These are phyloP conservation scores for Fusarium sp. DNA, from an alignment of 2,329 filamentous ascomycete genomes.

Conservation along the genomic window DNA sequence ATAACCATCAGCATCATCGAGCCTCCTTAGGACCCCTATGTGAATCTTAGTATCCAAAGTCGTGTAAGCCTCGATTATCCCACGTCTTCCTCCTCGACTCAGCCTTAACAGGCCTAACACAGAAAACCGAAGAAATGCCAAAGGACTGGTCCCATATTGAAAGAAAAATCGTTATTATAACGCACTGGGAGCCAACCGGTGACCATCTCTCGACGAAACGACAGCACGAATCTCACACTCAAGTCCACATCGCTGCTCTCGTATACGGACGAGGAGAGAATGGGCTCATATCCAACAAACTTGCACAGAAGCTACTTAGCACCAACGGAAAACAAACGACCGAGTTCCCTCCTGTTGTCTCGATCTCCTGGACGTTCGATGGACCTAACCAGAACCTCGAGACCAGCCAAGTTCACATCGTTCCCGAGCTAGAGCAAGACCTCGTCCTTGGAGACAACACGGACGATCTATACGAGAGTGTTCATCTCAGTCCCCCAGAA, in stretches of 20 bases:
- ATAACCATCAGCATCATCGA: not conserved
- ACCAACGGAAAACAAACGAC: not conserved
- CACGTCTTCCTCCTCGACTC: not conserved
- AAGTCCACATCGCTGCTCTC: conserved; percentile 2
- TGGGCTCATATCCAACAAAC: conserved; percentile 10
- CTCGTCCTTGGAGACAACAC: conserved; percentile 13
- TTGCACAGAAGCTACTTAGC: conserved; percentile 3
- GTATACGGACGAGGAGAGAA: not conserved
- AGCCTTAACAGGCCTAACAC: not conserved
- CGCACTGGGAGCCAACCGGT: not conserved
- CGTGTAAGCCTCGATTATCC: not conserved
- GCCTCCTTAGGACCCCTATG: not conserved
- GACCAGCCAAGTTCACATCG: conserved; percentile 11
- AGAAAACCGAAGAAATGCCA: conserved; percentile 17
- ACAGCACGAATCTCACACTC: not conserved
- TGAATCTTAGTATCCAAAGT: not conserved
- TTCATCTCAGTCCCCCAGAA: conserved; percentile 1
- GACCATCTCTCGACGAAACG: not conserved
- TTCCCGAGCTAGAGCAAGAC: conserved; percentile 17
- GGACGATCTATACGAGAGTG: conserved; percentile 5
- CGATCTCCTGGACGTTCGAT: conserved; percentile 5
- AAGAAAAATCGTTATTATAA: conserved; percentile 1
- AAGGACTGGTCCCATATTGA: not conserved
- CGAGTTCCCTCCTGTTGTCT: not conserved
- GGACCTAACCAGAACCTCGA: conserved; percentile 4